Base-by-base conservation (phyloP, 1,284 basidiomycete species). In the Rhodotorula mucilaginosa region DNA sequence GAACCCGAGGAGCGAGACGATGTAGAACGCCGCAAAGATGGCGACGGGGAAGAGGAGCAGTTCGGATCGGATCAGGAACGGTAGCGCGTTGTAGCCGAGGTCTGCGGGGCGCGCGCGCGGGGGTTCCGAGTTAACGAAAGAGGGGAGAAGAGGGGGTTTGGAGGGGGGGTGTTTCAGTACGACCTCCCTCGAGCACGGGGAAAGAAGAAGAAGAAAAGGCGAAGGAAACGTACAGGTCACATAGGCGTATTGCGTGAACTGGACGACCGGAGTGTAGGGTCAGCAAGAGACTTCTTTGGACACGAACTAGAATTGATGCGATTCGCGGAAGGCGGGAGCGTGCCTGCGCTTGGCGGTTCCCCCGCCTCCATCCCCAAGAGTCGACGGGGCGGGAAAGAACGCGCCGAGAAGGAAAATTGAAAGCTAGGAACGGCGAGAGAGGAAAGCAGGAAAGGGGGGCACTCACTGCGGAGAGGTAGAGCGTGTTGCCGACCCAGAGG, bases 1-100 rank as follows among this genome's bases (percentile, higher is more conserved):
- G 85, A 95, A 93, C 5, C 93, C 94, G 52, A 97, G 83, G 58
- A 97, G 83, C 29, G 91, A 93, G 58, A 94, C 84, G 69, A 95
- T 85, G 80, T 94, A 96, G 51, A 79, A 68, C 54, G 47, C 88
- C 76, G 94, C 90, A 52, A 95, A 83, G 10, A 93, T 91, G 29
- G 95, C 84, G 58, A 96, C 83, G 1, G 94, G 93, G 19, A 92
- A 88, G 26, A 97, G 86, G 61, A 97, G 86, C 58, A 97, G 83
- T 80, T 95, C 91, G 29, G 91, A 88, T 39, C 92, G 88, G 72
- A 92, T 87, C 66, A 97, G 86, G 82, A 96, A 97, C 1, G 93
- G 93, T n/a, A 97, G 84, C 19, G 93, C 74, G 78, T 88, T 92
- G 72, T 95, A 85, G 13, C 94, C 93, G 49, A 96, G 86, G 81